A percentile compares a stretch with the other conserved stretches of the same genome.
These are phyloP conservation scores for Debaryomyces sp. DNA, from an alignment of 1,139 yeast genomes.

Conservation along the genomic window DNA sequence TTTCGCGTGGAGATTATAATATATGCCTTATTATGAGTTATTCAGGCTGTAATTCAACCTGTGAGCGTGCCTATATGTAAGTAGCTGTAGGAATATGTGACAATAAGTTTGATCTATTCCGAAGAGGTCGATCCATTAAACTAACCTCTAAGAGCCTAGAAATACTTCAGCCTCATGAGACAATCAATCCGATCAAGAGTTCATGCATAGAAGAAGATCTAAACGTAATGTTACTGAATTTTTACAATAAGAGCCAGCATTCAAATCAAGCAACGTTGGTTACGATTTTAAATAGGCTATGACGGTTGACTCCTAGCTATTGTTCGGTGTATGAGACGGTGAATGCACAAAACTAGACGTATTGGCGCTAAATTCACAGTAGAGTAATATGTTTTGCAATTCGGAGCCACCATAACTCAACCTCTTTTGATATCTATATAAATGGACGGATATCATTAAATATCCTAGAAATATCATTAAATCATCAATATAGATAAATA, in stretches of 20 bases:
- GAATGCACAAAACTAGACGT: background rate
- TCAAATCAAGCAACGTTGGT: background rate
- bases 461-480: background rate
- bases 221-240: background rate
- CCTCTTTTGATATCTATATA: background rate
- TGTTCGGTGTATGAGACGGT: background rate
- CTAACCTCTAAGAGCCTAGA: background rate
- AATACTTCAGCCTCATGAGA: background rate
- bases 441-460: background rate
- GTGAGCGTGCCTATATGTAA: slow-evolving; percentile 1
- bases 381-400: background rate
- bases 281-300: background rate
- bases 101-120: background rate
- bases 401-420: background rate
- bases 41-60: background rate
- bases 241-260: background rate
- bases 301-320: background rate
- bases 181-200: background rate
- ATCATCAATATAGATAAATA: background rate
- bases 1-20: background rate
- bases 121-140: background rate
- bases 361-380: background rate
- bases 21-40: background rate
- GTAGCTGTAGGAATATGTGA: background rate
- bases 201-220: background rate